Evolutionary conservation across 1,284 basidiomycete species (phyloP), one percentile per base, ranked within the genome.

Genomic region (Golubevia pallescens): DNA sequence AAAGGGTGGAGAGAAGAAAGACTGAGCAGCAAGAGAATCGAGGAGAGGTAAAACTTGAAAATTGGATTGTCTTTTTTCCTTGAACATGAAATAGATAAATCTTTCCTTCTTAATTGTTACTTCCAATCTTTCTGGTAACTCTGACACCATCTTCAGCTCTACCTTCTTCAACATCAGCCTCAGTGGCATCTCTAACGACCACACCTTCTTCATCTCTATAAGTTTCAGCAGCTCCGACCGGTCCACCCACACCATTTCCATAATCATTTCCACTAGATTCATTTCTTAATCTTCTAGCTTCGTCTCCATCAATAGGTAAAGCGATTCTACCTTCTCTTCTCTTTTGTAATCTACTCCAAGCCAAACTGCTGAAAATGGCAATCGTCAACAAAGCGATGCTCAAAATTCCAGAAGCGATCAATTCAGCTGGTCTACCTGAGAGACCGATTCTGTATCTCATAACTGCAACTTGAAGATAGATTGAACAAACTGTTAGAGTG

Each of bases 401-500:
- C 28, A 77, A 56, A 34, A 77, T 73, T 48, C 75, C 71, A 5
- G 75, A 72, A 2, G 77, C 77, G 7, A 74, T 69, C 3, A 77
- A 65, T 16, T 74, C 73, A 3, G 77, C 73, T 0, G 75, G 75
- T 2, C 75, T 64, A 1, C 69, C 70, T n/a, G 68, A 70, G 20
- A 73, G 59, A 4, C 68, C 57, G 57, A 61, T 66, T 62, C 75
- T 75, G 56, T 73, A 73, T 66, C 69, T 75, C 19, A 81, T 71
- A 57, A 81, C 61, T 23, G 68, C 71, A 19, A 80, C 20, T 59
- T 80, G 70, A 51, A 81, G 67, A 54, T 71, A 75, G 57, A 80
- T 74, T 52, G 71, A 75, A 2, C 70, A 69, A 14, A 64, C 70
- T 8, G 75, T 69, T 68, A 71, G 78, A n/a, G 74, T 74, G 55